Percentiles rank a stretch among this genome's conserved stretches.
phyloP scores from a whole-genome alignment of 2,329 filamentous ascomycete species.

The Colletotrichum sp. region DNA sequence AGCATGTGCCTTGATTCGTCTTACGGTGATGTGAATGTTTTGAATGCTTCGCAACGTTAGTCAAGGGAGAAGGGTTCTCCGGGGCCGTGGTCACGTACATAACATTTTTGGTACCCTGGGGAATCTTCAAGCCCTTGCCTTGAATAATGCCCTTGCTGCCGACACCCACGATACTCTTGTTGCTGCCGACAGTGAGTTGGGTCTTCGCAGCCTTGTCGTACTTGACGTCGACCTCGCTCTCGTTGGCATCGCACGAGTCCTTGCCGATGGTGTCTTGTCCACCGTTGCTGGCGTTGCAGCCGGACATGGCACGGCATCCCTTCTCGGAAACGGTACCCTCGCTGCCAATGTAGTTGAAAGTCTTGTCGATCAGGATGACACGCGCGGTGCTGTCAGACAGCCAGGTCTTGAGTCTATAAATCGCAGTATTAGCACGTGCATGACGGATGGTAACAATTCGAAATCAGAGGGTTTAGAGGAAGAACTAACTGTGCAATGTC shows the following conservation, averaged over 20 bases:
- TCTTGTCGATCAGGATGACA: constrained; percentile 62
- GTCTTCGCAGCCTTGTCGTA: constrained; percentile 56
- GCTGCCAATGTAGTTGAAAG: constrained; percentile 58
- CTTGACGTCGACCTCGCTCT: constrained; percentile 44
- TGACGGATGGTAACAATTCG: not conserved
- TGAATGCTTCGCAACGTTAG: constrained; percentile 38
- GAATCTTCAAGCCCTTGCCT: constrained; percentile 59
- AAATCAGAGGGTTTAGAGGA: not conserved
- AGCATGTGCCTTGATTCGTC: fast-evolving
- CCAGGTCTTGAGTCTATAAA: constrained; percentile 31
- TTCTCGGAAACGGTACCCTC: constrained; percentile 56
- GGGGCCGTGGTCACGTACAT: constrained; percentile 21
- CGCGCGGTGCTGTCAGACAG: constrained; percentile 36
- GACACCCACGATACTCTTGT: constrained; percentile 62
- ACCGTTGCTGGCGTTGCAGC: constrained; percentile 14
- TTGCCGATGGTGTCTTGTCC: constrained; percentile 28
- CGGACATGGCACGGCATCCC: constrained; percentile 63
- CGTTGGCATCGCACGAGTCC: constrained; percentile 35
- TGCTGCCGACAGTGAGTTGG: constrained; percentile 56
- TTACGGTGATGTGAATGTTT: constrained; percentile 42
- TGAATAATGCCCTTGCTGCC: constrained; percentile 59
- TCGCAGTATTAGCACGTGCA: not conserved
- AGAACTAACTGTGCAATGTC: not conserved
- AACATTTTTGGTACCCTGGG: constrained; percentile 52
- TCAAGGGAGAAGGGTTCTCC: not conserved